Evolutionary conservation across 2,329 filamentous ascomycete genomes (phyloP), one percentile per base, ranked within the genome.

Genomic region (Fusarium longipes): DNA sequence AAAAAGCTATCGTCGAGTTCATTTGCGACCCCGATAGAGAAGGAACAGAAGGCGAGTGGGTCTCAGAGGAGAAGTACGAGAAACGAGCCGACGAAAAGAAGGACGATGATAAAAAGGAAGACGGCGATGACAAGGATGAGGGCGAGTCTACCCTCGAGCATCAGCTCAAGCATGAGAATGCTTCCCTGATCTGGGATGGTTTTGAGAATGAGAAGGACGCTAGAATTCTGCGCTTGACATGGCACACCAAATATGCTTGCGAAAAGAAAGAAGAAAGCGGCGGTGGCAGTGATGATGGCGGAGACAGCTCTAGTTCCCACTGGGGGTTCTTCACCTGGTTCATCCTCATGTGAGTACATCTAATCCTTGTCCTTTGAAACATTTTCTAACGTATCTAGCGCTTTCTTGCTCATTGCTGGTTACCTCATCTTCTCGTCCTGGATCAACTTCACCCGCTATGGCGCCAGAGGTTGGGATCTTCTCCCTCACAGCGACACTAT

Each of bases 261-360:
- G 89, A 93, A 75, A 82, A 80, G 49, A 77, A 77, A 25, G 78
- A 75, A 35, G 80, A 82, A 33, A 81, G 81, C 70, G 79, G 82
- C 18, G 79, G 78, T 20, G 73, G 72, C 24, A 57, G 30, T 4
- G 56, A 36, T 10, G 79, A 72, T 33, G 80, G 82, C 29, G 81
- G 82, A 64, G 79, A 81, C 45, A 80, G 82, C 17, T 81, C 80
- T 11, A 81, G 82, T 39, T 77, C 82, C 52, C 85, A 88, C 75
- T 98, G 95, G 96, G 96, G 96, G 3, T 96, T 97, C 83, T 98
- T 98, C 75, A 97, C 95, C 18, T 99, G 96, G 96, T 87, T 98
- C 74, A 87, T 98, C 70, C 89, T 99, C 70, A 88, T 98, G 93
- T 97, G 81, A 84, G 92, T 84, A 67, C 7, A 22, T 8, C 15